Conservation (phyloP, 768 basidiomycete genomes). For the Suillus ampliporus region DNA sequence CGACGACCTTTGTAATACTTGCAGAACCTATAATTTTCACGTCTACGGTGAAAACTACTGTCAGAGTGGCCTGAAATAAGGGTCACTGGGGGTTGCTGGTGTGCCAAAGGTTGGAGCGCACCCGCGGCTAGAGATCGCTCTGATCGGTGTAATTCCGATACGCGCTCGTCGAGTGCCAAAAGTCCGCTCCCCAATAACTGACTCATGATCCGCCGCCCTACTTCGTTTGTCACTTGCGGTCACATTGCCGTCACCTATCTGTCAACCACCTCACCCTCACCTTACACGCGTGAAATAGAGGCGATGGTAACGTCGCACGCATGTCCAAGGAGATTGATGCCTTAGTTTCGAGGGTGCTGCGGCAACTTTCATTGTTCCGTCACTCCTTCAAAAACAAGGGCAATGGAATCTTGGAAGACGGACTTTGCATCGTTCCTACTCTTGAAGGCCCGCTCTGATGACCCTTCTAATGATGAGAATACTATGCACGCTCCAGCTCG, state of each 20-base stretch:
- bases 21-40: slow-evolving; percentile 55
- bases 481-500: slow-evolving; percentile 28
- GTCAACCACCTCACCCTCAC: slow-evolving; percentile 42
- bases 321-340: slow-evolving; percentile 46
- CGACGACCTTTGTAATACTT: slow-evolving; percentile 50
- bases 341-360: slow-evolving; percentile 46
- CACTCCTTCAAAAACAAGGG: slow-evolving; percentile 19
- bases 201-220: slow-evolving; percentile 38
- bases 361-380: slow-evolving; percentile 48
- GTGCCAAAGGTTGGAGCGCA: slow-evolving; percentile 34
- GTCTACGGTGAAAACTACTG: slow-evolving; percentile 57
- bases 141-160: slow-evolving; percentile 17
- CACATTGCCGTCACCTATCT: slow-evolving; percentile 55
- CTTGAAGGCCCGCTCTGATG: slow-evolving; percentile 6
- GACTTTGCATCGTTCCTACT: slow-evolving; percentile 28
- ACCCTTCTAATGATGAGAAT: too few relatives aligned
- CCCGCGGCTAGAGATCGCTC: slow-evolving; percentile 12
- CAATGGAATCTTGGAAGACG: slow-evolving; percentile 37
- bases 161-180: slow-evolving; percentile 23
- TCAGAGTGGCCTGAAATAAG: slow-evolving; percentile 60
- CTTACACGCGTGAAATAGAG: slow-evolving; percentile 29
- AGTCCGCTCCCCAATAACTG: slow-evolving; percentile 39
- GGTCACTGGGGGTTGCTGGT: slow-evolving; percentile 51
- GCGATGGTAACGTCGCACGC: slow-evolving; percentile 20
- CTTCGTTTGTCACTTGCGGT: slow-evolving; percentile 41